Conservation (phyloP, 129 eudicot species). For the Sambucus nigra region DNA sequence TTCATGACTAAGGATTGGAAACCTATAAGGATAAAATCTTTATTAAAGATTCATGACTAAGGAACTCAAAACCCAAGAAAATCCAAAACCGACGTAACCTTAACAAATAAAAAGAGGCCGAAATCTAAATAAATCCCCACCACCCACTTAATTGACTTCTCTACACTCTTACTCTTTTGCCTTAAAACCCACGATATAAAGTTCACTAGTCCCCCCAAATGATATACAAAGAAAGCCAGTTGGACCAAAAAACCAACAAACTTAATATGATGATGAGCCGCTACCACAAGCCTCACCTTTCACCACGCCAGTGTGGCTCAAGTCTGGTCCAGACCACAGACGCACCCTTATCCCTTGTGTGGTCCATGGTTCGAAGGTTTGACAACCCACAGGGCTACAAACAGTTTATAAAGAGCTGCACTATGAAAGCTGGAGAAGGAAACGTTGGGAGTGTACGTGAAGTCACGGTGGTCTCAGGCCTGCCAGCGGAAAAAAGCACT, state of each 20-base stretch:
- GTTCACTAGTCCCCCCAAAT: background rate
- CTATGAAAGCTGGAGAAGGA: conserved; percentile 14
- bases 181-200: too few relatives aligned
- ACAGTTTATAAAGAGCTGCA: conserved; percentile 17
- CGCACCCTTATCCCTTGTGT: conserved; percentile 36
- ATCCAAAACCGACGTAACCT: too few relatives aligned
- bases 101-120: too few relatives aligned
- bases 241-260: background rate
- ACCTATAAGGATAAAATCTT: too few relatives aligned
- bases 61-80: too few relatives aligned
- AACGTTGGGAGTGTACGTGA: conserved; percentile 27
- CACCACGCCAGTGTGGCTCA: conserved; percentile 24
- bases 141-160: too few relatives aligned
- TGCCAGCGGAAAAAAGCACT: conserved; percentile 27
- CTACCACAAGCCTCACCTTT: conserved; percentile 9
- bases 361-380: conserved; percentile 35
- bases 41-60: too few relatives aligned
- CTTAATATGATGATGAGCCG: conserved; percentile 5
- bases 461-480: conserved; percentile 23
- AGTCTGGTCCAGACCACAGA: conserved; percentile 19
- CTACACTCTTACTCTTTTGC: too few relatives aligned
- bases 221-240: background rate
- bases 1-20: too few relatives aligned
- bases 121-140: too few relatives aligned
- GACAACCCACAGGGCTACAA: conserved; percentile 39